Conservation (phyloP, 1,139 yeast genomes). For the Kazachstania sp. region DNA sequence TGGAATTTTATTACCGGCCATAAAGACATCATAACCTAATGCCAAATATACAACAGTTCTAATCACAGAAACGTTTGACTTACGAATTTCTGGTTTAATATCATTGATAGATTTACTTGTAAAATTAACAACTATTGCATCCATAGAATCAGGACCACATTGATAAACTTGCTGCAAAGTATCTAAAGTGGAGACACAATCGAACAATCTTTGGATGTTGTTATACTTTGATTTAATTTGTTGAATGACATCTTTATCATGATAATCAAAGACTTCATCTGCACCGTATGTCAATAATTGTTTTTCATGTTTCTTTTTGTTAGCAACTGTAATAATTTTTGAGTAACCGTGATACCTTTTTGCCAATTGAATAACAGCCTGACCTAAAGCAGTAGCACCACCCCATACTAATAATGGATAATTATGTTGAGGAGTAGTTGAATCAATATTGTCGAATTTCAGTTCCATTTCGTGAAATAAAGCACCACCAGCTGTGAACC, state of each 20-base stretch:
- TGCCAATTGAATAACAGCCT: conserved; percentile 36
- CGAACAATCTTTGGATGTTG: conserved; percentile 31
- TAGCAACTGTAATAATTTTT: conserved; percentile 42
- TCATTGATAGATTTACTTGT: conserved; percentile 14
- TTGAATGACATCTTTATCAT: conserved; percentile 44
- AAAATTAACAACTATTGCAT: conserved; percentile 25
- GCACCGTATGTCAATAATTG: conserved; percentile 34
- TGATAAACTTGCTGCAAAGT: conserved; percentile 40
- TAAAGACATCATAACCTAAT: conserved; percentile 22
- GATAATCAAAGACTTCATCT: conserved; percentile 35
- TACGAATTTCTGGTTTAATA: conserved; percentile 22
- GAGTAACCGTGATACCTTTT: conserved; percentile 28
- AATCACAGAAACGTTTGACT: conserved; percentile 21
- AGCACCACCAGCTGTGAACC: conserved; percentile 40
- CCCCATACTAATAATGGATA: conserved; percentile 43
- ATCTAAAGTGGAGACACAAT: conserved; percentile 40
- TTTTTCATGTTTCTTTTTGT: conserved; percentile 37
- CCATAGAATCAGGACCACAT: conserved; percentile 35
- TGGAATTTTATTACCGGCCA: conserved; percentile 21
- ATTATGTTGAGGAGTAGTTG: conserved; percentile 25
- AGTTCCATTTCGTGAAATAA: conserved; percentile 22
- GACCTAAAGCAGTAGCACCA: conserved; percentile 49
- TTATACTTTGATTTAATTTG: conserved; percentile 44
- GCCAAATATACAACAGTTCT: conserved; percentile 21
- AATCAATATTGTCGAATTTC: conserved; percentile 19